Evolutionary conservation across 2,329 filamentous ascomycete genomes (phyloP), one percentile per base, ranked within the genome.

Genomic region (Pseudocercospora pini-densiflorae): DNA sequence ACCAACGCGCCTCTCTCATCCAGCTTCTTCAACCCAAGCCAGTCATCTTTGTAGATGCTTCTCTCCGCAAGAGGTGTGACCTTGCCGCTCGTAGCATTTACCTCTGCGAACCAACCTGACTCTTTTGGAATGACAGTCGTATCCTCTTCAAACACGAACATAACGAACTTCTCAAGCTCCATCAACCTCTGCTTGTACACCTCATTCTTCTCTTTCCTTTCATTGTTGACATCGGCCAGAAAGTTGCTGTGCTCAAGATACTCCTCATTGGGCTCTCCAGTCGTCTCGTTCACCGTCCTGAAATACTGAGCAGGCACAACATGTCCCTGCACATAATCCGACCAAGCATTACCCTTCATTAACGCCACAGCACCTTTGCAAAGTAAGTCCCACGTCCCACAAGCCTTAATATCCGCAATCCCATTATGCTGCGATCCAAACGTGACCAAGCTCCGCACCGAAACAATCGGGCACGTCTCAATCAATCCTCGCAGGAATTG

Each of bases 241-340:
- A 96, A 97, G 77, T 94, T 94, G 73, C 92, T 95, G 76, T 88
- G 78, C 71, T 89, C 87, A 21, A 98, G 86, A 77, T 98, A 99
- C 31, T 84, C 80, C 0, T 89, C 87, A 1, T 76, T 77, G 10
- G 79, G 76, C 68, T 77, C 69, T 21, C 78, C 93, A 80, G 77
- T 93, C 82, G 64, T 83, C 78, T 67, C 63, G 87, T 85, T 79
- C 2, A 79, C 87, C 70, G 94, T 88, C 61, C 94, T 90, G 83
- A 91, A 98, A 83, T 99, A 99, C 82, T 99, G 95, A 33, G 95
- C 94, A 0, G 95, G 95, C 3, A 99, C 92, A 8, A 98, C 84
- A 19, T 87, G 87, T 60, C 83, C 84, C 83, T 98, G 95, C 5
- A 95, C 92, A 73, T 90, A 90, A 27, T 80, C 76, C 45, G 87